These are phyloP conservation scores for Skeletonema costatum DNA, from an alignment of 108 stramenopile species.

Conservation along the genomic window DNA sequence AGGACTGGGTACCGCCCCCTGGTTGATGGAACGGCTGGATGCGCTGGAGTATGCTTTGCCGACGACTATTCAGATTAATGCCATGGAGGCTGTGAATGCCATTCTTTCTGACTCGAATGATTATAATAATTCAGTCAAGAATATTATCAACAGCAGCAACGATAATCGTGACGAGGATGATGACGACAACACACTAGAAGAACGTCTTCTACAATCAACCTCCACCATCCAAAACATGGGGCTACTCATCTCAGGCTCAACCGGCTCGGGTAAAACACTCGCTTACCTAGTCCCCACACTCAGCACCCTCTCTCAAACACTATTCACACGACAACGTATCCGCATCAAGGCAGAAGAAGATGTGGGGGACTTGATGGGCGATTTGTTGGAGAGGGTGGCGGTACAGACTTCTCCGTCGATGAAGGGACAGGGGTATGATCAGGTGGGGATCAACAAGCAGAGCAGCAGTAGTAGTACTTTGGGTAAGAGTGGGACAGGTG, in stretches of 20 bases:
- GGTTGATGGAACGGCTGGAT: conserved; percentile 78
- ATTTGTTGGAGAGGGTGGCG: conserved; percentile 70
- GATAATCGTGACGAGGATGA: background rate
- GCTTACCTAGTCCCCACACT: conserved; percentile 80
- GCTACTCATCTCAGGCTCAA: conserved; percentile 60
- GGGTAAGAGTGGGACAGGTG: conserved; percentile 76
- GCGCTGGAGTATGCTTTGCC: conserved; percentile 75
- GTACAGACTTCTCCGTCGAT: conserved; percentile 70
- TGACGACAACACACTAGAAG: conserved; percentile 64
- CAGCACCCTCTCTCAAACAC: conserved; percentile 72
- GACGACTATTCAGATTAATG: conserved; percentile 88
- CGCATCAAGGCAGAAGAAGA: conserved; percentile 79
- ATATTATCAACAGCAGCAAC: background rate
- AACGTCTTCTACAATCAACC: conserved; percentile 30
- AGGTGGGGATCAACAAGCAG: conserved; percentile 38
- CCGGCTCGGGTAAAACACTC: conserved; percentile 76
- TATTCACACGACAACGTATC: conserved; percentile 74
- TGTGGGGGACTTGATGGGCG: conserved; percentile 73
- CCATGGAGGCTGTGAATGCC: conserved; percentile 81
- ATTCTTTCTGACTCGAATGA: conserved; percentile 45
- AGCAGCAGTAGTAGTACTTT: conserved; percentile 54
- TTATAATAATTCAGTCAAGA: background rate
- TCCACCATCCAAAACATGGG: conserved; percentile 57
- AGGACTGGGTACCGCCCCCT: conserved; percentile 81
- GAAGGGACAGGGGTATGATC: conserved; percentile 54